phyloP scores from a whole-genome alignment of 1,284 basidiomycete species.

The Moniliophthora roreri region DNA sequence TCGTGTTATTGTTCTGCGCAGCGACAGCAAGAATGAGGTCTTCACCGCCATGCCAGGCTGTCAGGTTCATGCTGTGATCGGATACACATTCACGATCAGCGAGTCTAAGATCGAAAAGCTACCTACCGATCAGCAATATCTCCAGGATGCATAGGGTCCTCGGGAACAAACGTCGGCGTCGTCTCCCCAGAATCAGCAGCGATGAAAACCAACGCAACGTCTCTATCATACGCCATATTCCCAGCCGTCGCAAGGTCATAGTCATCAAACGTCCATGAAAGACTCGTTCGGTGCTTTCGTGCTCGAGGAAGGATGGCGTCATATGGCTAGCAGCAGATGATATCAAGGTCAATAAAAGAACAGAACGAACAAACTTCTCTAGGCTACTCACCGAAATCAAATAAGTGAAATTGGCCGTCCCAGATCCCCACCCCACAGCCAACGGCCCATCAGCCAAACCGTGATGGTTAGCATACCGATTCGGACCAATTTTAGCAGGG shows the following conservation, averaged over 20 bases:
- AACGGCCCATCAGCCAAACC: conserved; percentile 63
- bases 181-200: conserved; percentile 39
- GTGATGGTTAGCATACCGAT: conserved; percentile 53
- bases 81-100: conserved; percentile 28
- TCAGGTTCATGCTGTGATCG: conserved; percentile 43
- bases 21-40: conserved; percentile 27
- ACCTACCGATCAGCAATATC: conserved; percentile 16
- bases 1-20: conserved; percentile 43
- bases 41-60: conserved; percentile 52
- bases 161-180: too few relatives aligned
- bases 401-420: conserved; percentile 37
- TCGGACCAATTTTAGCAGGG: conserved; percentile 68
- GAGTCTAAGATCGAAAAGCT: conserved; percentile 39
- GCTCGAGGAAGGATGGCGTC: conserved; percentile 38
- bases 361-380: background rate
- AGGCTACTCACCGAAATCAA: conserved; percentile 32
- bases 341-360: background rate
- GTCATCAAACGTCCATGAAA: conserved; percentile 37
- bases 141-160: too few relatives aligned
- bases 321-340: conserved; percentile 26
- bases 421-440: conserved; percentile 46
- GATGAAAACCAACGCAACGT: conserved; percentile 38
- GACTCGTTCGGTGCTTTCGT: conserved; percentile 27
- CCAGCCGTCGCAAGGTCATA: conserved; percentile 28
- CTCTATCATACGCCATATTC: conserved; percentile 24